Percentiles rank a stretch among this genome's conserved stretches.
phyloP scores from a whole-genome alignment of 2,329 filamentous ascomycete genomes.

The Fusarium sp. region DNA sequence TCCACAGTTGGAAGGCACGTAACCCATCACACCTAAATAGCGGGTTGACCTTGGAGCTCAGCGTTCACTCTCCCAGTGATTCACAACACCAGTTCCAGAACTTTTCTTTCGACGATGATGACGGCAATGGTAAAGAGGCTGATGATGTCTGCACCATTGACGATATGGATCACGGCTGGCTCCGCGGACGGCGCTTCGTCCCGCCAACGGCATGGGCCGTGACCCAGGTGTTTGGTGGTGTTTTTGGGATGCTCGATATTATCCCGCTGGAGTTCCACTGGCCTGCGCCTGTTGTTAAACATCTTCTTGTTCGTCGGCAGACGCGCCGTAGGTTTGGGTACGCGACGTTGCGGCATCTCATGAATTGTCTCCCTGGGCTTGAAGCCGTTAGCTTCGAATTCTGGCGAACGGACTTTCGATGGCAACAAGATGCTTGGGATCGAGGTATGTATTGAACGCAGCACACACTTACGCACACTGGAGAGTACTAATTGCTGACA shows the following conservation, averaged over 20 bases:
- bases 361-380: slow-evolving; percentile 33
- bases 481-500: neutral
- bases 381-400: neutral
- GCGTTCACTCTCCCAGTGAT: slow-evolving; percentile 50
- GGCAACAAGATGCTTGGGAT: neutral
- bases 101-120: slow-evolving; percentile 32
- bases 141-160: slow-evolving; percentile 22
- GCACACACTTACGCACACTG: neutral
- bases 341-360: neutral
- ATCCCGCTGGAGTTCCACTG: neutral
- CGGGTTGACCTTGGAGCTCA: slow-evolving; percentile 50
- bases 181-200: slow-evolving; percentile 33
- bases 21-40: slow-evolving; percentile 45
- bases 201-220: slow-evolving; percentile 16
- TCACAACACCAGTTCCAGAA: slow-evolving; percentile 50
- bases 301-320: slow-evolving; percentile 50
- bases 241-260: neutral
- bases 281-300: slow-evolving; percentile 45
- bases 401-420: neutral
- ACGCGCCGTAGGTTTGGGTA: slow-evolving; percentile 40
- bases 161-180: slow-evolving; percentile 45
- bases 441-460: slow-evolving; percentile 23
- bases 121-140: slow-evolving; percentile 13
- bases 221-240: neutral
- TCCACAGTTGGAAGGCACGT: slow-evolving; percentile 1